phyloP scores from a whole-genome alignment of 305 asterid species.

The Solanum hybrid region DNA sequence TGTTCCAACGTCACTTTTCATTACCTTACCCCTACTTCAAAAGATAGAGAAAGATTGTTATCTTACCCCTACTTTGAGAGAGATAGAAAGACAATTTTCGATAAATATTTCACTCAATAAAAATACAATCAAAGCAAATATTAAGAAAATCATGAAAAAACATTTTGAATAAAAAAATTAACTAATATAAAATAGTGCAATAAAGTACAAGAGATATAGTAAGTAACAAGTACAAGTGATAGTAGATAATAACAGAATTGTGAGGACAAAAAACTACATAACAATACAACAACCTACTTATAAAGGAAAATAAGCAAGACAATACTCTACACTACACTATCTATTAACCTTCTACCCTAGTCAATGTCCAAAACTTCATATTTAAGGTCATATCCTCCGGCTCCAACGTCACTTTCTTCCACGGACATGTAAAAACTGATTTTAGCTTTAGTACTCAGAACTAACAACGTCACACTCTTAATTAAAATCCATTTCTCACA shows the following conservation, averaged over 20 bases:
- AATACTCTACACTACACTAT: background rate
- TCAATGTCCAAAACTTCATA: background rate
- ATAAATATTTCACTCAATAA: background rate
- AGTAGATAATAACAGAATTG: background rate
- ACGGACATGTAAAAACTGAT: accelerated
- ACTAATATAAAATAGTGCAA: background rate
- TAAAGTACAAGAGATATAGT: background rate
- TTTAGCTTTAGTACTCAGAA: background rate
- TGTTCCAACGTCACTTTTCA: background rate
- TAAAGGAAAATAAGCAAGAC: background rate
- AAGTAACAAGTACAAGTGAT: background rate
- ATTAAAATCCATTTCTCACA: background rate
- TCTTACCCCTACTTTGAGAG: background rate
- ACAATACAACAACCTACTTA: background rate
- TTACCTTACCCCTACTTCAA: background rate
- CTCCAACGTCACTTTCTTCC: background rate
- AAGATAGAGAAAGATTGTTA: background rate
- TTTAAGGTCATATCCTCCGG: background rate
- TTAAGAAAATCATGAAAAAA: background rate
- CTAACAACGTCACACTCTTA: background rate
- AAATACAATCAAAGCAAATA: background rate
- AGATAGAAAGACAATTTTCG: background rate
- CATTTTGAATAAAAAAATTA: background rate
- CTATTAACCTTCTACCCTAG: background rate
- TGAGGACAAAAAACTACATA: background rate